These are phyloP conservation scores for Fibroporia radiculosa DNA, from an alignment of 768 basidiomycete genomes.

Conservation along the genomic window DNA sequence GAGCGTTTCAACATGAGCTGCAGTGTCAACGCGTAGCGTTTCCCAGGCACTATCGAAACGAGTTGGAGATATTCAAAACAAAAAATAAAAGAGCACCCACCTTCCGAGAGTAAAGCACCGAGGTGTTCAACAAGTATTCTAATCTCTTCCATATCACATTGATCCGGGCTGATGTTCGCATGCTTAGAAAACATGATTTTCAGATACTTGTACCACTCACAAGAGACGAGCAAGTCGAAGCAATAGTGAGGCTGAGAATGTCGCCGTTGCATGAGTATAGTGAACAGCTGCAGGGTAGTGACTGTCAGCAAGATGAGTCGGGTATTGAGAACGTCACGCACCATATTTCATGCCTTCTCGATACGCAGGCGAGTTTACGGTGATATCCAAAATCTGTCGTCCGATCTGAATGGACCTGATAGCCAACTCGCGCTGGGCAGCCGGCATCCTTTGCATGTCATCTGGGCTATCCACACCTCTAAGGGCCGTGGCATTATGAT, in stretches of 20 bases:
- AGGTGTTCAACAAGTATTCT: conserved; percentile 73
- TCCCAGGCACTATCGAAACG: conserved; percentile 66
- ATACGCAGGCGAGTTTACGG: conserved; percentile 76
- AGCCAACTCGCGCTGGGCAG: conserved; percentile 70
- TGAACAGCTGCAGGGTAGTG: conserved; percentile 55
- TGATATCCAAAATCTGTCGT: conserved; percentile 73
- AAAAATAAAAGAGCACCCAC: conserved; percentile 36
- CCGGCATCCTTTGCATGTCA: conserved; percentile 80
- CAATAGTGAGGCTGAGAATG: conserved; percentile 87
- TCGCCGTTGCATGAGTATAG: conserved; percentile 87
- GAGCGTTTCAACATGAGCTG: conserved; percentile 83
- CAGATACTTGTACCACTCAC: conserved; percentile 35
- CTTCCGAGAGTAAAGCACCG: conserved; percentile 66
- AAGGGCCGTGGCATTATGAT: conserved; percentile 77
- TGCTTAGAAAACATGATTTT: neutral
- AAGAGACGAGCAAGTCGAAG: conserved; percentile 82
- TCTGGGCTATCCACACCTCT: conserved; percentile 79
- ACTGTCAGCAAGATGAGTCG: conserved; percentile 2
- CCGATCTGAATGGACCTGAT: conserved; percentile 81
- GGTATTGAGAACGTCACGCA: conserved; percentile 27
- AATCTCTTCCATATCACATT: conserved; percentile 71
- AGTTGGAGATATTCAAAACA: conserved; percentile 5
- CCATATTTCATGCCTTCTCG: conserved; percentile 91
- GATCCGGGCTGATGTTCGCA: conserved; percentile 57
- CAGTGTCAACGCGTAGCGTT: conserved; percentile 85